phyloP scores from a whole-genome alignment of 2,329 filamentous ascomycete genomes.

The Alternaria conjuncta region DNA sequence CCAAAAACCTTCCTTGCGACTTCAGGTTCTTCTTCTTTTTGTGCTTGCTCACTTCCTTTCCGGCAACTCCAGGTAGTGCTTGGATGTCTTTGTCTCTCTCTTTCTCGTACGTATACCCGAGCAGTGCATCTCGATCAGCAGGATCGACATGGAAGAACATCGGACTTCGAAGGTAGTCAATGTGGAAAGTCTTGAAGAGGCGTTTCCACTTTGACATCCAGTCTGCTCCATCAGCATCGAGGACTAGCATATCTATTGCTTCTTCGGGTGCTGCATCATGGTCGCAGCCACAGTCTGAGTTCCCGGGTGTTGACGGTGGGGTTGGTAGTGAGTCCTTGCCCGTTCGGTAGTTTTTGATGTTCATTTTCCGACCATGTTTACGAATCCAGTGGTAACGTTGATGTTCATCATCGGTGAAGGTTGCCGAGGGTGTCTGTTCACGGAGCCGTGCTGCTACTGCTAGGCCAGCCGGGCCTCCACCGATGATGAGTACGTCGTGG shows the following conservation, averaged over 20 bases:
- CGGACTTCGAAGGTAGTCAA: constrained; percentile 74
- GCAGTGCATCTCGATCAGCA: constrained; percentile 72
- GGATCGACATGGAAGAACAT: constrained; percentile 87
- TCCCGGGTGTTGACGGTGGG: constrained; percentile 31
- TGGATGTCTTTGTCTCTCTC: constrained; percentile 68
- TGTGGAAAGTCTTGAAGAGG: constrained; percentile 72
- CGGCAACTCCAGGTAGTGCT: constrained; percentile 76
- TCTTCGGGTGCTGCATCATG: constrained; percentile 6
- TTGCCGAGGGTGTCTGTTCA: constrained; percentile 75
- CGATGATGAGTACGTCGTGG: constrained; percentile 74
- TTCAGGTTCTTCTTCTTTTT: constrained; percentile 68
- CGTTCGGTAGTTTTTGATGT: constrained; percentile 61
- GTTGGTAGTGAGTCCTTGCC: constrained; percentile 42
- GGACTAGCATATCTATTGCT: constrained; percentile 56
- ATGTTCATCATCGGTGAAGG: constrained; percentile 85
- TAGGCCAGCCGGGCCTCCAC: constrained; percentile 75
- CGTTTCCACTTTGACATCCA: constrained; percentile 77
- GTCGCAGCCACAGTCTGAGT: constrained; percentile 24
- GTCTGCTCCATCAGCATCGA: constrained; percentile 67
- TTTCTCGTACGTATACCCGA: constrained; percentile 70
- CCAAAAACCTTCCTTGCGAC: constrained; percentile 53
- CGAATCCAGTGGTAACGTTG: constrained; percentile 80
- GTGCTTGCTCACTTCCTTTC: constrained; percentile 82
- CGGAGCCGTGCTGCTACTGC: constrained; percentile 74
- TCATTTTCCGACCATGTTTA: constrained; percentile 66